These are phyloP conservation scores for Auricularia sp. DNA, from an alignment of 768 basidiomycete genomes.

Conservation along the genomic window DNA sequence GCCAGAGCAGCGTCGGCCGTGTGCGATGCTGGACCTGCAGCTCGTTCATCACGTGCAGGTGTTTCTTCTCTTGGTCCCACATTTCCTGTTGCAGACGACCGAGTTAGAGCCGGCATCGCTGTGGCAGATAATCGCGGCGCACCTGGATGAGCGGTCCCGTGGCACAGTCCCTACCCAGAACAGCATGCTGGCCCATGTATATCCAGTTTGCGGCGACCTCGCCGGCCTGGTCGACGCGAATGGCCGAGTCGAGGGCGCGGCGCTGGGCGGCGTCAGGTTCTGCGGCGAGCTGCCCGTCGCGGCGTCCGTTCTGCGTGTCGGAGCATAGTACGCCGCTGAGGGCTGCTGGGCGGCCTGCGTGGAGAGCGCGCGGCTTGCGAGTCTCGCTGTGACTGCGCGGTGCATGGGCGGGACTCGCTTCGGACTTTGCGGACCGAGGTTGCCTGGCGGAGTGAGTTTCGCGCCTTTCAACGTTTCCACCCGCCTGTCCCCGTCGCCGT, in stretches of 20 bases:
- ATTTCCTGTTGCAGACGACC: constrained; percentile 51
- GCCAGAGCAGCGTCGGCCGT: constrained; percentile 74
- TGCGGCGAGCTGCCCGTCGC: constrained; percentile 32
- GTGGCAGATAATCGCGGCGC: constrained; percentile 14
- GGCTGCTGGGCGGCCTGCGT: constrained; percentile 22
- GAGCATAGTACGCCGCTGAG: constrained; percentile 34
- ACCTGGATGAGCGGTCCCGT: constrained; percentile 68
- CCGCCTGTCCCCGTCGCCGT: neutral
- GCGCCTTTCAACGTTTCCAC: neutral
- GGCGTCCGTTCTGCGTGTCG: neutral
- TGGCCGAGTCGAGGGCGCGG: constrained; percentile 45
- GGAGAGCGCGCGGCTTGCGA: neutral
- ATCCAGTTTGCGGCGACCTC: constrained; percentile 96
- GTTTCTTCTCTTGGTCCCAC: constrained; percentile 96
- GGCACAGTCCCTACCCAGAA: constrained; percentile 50
- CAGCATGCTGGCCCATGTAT: constrained; percentile 75
- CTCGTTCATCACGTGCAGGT: constrained; percentile 76
- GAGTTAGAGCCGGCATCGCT: neutral
- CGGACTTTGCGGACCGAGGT: neutral
- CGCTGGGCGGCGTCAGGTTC: constrained; percentile 41
- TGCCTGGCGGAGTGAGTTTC: neutral
- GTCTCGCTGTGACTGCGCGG: neutral
- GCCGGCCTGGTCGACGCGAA: constrained; percentile 92
- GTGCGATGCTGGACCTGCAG: constrained; percentile 74
- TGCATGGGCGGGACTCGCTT: neutral